Evolutionary conservation across 1,139 yeast species (phyloP).

Genomic region (Zygoascus sp.): DNA sequence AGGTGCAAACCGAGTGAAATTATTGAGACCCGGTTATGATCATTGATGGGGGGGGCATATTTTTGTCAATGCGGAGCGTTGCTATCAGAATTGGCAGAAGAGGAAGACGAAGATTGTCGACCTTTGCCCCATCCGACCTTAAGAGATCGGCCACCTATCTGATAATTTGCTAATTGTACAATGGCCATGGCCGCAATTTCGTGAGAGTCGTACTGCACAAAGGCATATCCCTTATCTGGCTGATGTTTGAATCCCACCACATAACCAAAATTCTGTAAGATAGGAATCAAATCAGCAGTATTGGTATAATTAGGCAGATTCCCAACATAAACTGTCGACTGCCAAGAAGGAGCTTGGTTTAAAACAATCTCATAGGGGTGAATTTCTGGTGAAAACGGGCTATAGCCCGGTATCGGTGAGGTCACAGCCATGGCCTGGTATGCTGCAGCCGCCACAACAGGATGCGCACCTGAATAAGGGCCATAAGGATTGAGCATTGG

Average conservation of each 20-base stretch:
- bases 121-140: slow-evolving; percentile 87
- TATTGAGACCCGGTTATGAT: too few species aligned
- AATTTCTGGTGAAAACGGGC: background rate
- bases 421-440: slow-evolving; percentile 2
- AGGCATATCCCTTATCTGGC: slow-evolving; percentile 79
- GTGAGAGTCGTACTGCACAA: slow-evolving; percentile 80
- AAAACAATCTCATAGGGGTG: slow-evolving; percentile 55
- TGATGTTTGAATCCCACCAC: slow-evolving; percentile 77
- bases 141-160: slow-evolving; percentile 71
- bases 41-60: too few species aligned
- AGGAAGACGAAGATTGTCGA: background rate
- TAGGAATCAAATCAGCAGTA: slow-evolving; percentile 69
- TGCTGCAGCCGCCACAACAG: slow-evolving; percentile 3
- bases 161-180: slow-evolving; percentile 71
- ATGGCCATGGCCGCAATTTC: slow-evolving; percentile 88
- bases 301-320: slow-evolving; percentile 74
- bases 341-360: slow-evolving; percentile 77
- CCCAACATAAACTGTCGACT: slow-evolving; percentile 86
- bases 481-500: slow-evolving; percentile 19
- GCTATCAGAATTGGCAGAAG: background rate
- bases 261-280: slow-evolving; percentile 74
- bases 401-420: background rate
- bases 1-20: too few species aligned
- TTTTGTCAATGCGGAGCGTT: background rate
- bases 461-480: background rate